Evolutionary conservation across 257 asterid genomes (phyloP), one percentile per base, ranked within the genome.

Genomic region (Nicotiana sylvestris): DNA sequence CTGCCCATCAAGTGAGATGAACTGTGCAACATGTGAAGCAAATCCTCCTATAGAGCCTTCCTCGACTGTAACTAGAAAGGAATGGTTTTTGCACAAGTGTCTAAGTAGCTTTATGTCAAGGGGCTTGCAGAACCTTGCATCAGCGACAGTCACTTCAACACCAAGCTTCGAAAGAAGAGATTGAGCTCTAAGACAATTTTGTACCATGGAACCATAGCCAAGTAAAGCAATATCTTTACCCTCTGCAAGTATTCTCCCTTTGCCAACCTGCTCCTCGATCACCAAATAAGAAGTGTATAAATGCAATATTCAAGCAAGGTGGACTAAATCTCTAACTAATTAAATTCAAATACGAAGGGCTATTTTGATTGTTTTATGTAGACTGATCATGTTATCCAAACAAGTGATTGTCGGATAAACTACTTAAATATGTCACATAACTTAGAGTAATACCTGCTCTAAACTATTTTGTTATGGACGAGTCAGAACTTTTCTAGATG

Each of bases 71-170:
- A 95, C 86, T 69, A 93, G 86, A 85, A 88, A 91, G 3, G 81
- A 29, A 76, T 95, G 98, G 83, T 92, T 89, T 87, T 85, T 86
- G 89, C 97, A 93, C 10, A 93, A 70, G 81, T 53, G 46, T 78
- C 96, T 88, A 83, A 95, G 87, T 51, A 93, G 89, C 76, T 90
- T 82, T 32, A 88, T 88, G 82, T 95, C 98, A 29, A 95, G 97
- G 10, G 97, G 98, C 88, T 95, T 95, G 95, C 97, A 95, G 84
- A 95, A 95, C 88, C 98, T 87, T 77, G 98, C 98, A 86, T 95
- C 98, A n/a, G 98, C 98, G 29, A 95, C 97, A 1, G 95, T 93
- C 46, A 92, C 94, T 32, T 90, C 87, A 25, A 93, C 85, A 32
- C 96, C 98, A 43, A 91, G 88, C 82, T 89, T 86, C 32, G 91